Evolutionary conservation across 2,329 filamentous ascomycete species (phyloP).

Genomic region (Bisporella sp.): DNA sequence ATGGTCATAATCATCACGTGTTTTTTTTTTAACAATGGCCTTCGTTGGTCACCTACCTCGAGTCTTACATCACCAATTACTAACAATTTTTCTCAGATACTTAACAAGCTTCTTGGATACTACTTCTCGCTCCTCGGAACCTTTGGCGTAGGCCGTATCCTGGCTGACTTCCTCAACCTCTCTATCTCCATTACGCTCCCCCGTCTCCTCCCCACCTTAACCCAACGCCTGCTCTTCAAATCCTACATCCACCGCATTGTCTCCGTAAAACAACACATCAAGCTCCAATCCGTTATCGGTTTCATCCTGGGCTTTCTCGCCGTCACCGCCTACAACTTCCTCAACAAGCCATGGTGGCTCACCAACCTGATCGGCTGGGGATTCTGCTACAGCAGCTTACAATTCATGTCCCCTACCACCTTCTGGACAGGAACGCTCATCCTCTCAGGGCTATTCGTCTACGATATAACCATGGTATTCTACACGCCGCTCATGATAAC

Average conservation of each 20-base stretch:
- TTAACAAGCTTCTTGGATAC: constrained; percentile 76
- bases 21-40: neutral
- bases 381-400: constrained; percentile 76
- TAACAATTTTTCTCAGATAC: constrained; percentile 31
- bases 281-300: constrained; percentile 22
- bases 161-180: constrained; percentile 60
- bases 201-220: constrained; percentile 43
- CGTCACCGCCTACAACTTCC: constrained; percentile 23
- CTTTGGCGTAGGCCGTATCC: constrained; percentile 66
- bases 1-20: no score
- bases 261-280: constrained; percentile 13
- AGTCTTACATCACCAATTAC: neutral
- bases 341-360: constrained; percentile 36
- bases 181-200: constrained; percentile 34
- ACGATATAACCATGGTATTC: constrained; percentile 91
- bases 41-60: neutral
- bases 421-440: constrained; percentile 77
- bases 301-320: constrained; percentile 19
- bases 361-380: constrained; percentile 84
- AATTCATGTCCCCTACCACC: constrained; percentile 82
- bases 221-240: constrained; percentile 41
- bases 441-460: constrained; percentile 76
- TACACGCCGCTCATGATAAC: constrained; percentile 82
- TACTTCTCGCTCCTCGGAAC: constrained; percentile 80
- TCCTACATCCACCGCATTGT: constrained; percentile 20